Base-by-base conservation (phyloP, 257 asterid genomes). In the Coffea canephora region DNA sequence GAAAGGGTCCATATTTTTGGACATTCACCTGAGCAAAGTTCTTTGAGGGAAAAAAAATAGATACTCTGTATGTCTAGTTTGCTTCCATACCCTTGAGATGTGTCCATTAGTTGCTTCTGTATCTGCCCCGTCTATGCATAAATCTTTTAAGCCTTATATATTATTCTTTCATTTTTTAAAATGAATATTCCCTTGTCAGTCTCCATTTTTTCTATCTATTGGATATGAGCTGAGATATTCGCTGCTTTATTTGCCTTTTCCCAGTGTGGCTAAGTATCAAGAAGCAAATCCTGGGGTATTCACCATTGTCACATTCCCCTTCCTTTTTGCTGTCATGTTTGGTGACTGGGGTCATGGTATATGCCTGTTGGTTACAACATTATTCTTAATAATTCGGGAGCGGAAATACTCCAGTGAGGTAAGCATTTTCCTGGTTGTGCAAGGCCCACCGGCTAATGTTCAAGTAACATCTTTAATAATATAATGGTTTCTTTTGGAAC, bases 311-410 rank as follows among this genome's bases (percentile, higher is more conserved):
- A 96, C 99, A 25, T 96, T 96, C 84, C 99, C 99, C 2, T 96
- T 96, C 91, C 98, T 96, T 83, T 96, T 96, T 52, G 99, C 98
- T 0, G 97, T 96, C 84, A 96, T 96, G 99, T 96, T 96, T 84
- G 99, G 99, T 77, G 99, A 96, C 89, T 96, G 99, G 97, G 98
- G 99, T 71, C 99, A 96, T 89, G 99, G 99, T 66, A 90, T 96
- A 85, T 96, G 99, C 92, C 90, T 96, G 85, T 87, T 96, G 81
- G 92, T 91, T 84, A 94, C 90, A 55, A 89, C 98, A 18, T 81
- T 84, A 75, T 96, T 82, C 86, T 85, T 96, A 73, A 78, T 94
- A 48, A 21, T 91, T 83, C 87, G 91, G 77, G 99, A 96, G 45
- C 90, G 90, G 79, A 94, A 96, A 84, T 87, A 90, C 54, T 88